Evolutionary conservation across 208 protist genomes (phyloP).

Genomic region (Trypanosoma theileri): DNA sequence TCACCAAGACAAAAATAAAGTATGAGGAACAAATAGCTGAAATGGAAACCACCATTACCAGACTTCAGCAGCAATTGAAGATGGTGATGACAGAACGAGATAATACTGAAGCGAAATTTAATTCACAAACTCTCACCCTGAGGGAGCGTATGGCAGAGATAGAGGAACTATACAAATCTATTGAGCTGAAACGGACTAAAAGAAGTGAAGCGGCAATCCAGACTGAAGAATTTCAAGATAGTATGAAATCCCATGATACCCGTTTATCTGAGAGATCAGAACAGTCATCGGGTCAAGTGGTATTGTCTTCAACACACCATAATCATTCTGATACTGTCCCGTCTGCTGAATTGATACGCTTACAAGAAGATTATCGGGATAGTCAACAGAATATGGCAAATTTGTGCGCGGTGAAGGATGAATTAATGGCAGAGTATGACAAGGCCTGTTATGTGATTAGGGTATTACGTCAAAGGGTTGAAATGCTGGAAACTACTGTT

Average conservation of each 20-base stretch:
- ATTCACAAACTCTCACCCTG: not conserved
- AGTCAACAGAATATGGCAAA: constrained; percentile 1
- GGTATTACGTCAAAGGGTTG: constrained; percentile 1
- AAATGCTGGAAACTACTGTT: constrained; percentile 13
- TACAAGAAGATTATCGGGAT: not conserved
- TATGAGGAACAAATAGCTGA: not conserved
- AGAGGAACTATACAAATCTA: constrained; percentile 10
- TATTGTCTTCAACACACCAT: not conserved
- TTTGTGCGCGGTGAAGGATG: not conserved
- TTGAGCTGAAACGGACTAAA: not conserved
- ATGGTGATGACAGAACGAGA: constrained; percentile 6
- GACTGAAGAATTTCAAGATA: constrained; percentile 1
- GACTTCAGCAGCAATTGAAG: not conserved
- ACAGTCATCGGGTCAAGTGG: not conserved
- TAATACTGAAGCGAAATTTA: not conserved
- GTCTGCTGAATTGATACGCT: not conserved
- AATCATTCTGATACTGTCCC: not conserved
- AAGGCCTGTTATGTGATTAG: constrained; percentile 7
- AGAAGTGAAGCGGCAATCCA: not conserved
- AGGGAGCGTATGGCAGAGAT: constrained; percentile 11
- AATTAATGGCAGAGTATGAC: constrained; percentile 2
- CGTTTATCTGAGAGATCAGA: not conserved
- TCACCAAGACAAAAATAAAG: not conserved
- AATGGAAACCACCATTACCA: not conserved
- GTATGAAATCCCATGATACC: not conserved